Conservation (phyloP, 371 early-diverging fungal genomes). For the Mortierella sp. region DNA sequence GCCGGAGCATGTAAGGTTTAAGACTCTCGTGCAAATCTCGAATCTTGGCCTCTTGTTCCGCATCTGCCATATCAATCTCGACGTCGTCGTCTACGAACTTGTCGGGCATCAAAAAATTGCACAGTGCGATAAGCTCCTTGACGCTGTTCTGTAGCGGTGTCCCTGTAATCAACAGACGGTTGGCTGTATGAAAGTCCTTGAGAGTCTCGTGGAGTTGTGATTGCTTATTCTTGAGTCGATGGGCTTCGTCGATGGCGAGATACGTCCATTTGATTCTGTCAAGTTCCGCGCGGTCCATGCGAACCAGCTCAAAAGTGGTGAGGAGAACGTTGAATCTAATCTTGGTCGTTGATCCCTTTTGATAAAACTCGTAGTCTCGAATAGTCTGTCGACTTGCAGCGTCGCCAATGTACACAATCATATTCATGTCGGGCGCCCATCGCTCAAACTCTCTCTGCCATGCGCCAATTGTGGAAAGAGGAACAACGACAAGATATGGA, state of each 20-base stretch:
- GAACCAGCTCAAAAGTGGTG: conserved; percentile 95
- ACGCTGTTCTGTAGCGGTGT: conserved; percentile 93
- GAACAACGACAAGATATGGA: conserved; percentile 96
- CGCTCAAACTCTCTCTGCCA: conserved; percentile 95
- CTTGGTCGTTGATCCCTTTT: conserved; percentile 60
- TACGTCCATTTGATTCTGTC: conserved; percentile 87
- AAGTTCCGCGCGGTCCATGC: conserved; percentile 88
- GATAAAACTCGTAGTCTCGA: conserved; percentile 93
- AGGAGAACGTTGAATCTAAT: conserved; percentile 93
- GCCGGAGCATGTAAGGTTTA: conserved; percentile 92
- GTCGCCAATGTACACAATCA: conserved; percentile 91
- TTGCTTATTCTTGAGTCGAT: conserved; percentile 91
- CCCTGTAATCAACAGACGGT: conserved; percentile 89
- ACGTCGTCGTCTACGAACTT: conserved; percentile 81
- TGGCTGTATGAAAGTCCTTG: conserved; percentile 78
- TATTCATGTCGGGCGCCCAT: conserved; percentile 97
- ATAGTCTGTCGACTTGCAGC: conserved; percentile 84
- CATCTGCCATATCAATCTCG: conserved; percentile 67
- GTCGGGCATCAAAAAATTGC: conserved; percentile 88
- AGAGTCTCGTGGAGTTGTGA: conserved; percentile 90
- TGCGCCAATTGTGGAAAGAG: conserved; percentile 92
- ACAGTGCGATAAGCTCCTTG: conserved; percentile 85
- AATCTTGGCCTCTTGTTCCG: conserved; percentile 86
- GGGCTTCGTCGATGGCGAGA: conserved; percentile 93
- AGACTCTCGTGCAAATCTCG: conserved; percentile 86